Conservation (phyloP, 495 filamentous ascomycete genomes). For the Delitschia confertaspora region DNA sequence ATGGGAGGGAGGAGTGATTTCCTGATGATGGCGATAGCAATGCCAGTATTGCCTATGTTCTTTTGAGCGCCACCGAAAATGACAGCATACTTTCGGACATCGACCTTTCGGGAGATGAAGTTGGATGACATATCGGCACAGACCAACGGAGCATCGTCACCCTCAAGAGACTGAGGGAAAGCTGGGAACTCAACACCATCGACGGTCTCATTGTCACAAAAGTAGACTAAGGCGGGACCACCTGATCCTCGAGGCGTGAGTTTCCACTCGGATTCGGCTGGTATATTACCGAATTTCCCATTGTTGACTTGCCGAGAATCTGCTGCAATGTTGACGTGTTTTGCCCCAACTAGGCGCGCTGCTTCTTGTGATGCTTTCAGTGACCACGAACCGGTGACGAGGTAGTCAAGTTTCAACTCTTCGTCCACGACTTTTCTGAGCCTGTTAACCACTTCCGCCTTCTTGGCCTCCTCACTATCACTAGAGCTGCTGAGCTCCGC, state of each 20-base stretch:
- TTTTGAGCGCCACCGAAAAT: conserved; percentile 85
- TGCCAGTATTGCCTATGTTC: conserved; percentile 77
- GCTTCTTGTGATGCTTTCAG: conserved; percentile 88
- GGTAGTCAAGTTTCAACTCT: conserved; percentile 73
- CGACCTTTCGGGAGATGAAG: conserved; percentile 55
- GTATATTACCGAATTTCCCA: conserved; percentile 85
- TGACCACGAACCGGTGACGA: conserved; percentile 90
- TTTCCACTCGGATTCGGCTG: conserved; percentile 65
- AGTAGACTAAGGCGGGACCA: conserved; percentile 72
- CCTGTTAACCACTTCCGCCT: conserved; percentile 48
- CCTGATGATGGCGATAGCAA: conserved; percentile 73
- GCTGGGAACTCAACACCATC: conserved; percentile 88
- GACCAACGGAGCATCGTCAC: conserved; percentile 52
- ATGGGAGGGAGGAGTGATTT: conserved; percentile 64
- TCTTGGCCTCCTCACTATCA: conserved; percentile 26
- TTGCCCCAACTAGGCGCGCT: conserved; percentile 59
- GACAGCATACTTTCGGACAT: conserved; percentile 60
- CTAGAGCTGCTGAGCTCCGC: conserved; percentile 30
- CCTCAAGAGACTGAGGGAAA: conserved; percentile 58
- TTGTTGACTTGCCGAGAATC: conserved; percentile 60
- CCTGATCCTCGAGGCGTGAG: conserved; percentile 52
- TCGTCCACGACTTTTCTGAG: conserved; percentile 54
- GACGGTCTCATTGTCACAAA: conserved; percentile 89
- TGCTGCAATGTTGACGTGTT: conserved; percentile 68
- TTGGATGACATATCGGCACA: conserved; percentile 85